Evolutionary conservation across 2,329 filamentous ascomycete genomes (phyloP), one percentile per base, ranked within the genome.

Genomic region (Calonectria pauciramosa): DNA sequence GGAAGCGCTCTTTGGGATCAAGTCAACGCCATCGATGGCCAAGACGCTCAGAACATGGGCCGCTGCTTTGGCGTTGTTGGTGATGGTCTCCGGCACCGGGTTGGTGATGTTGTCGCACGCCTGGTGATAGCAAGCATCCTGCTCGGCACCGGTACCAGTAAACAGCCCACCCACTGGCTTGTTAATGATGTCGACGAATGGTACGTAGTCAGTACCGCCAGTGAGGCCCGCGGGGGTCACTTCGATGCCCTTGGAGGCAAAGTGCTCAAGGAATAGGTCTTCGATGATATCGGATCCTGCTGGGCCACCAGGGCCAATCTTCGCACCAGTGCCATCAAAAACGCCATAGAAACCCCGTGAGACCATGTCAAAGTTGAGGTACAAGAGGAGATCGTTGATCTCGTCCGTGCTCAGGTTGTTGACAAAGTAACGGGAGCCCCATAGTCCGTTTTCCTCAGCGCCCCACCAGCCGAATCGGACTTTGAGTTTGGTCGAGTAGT

Each of bases 121-220:
- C 34, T 85, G 80, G 71, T 85, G 80, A 77, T 83, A 82, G 76
- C 82, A 81, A 1, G 80, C 79, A 30, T 81, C 80, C 20, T 81
- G 80, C 38, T 68, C 79, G 0, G 77, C 75, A 3, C 79, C 80
- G 0, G 80, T 81, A 4, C 92, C 92, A 4, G 91, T 93, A 79
- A 91, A 91, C 26, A 93, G 85, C 11, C 91, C 91, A 85, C 90
- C 51, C 83, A 87, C 23, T 86, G 90, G 79, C 91, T 92, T 84
- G 10, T 80, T 68, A 47, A 90, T 88, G 32, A 88, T 85, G 49
- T 89, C 85, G 41, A 90, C 85, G 85, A 93, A 93, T 1, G 90
- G 88, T 16, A 89, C 90, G 76, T 93, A 93, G 80, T 93, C 92
- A 10, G 88, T 91, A 63, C 91, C 88, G 4, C 90, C 90, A 44